Evolutionary conservation across 1,139 yeast genomes (phyloP), one percentile per base, ranked within the genome.

Genomic region (Magnusiomyces ingens): DNA sequence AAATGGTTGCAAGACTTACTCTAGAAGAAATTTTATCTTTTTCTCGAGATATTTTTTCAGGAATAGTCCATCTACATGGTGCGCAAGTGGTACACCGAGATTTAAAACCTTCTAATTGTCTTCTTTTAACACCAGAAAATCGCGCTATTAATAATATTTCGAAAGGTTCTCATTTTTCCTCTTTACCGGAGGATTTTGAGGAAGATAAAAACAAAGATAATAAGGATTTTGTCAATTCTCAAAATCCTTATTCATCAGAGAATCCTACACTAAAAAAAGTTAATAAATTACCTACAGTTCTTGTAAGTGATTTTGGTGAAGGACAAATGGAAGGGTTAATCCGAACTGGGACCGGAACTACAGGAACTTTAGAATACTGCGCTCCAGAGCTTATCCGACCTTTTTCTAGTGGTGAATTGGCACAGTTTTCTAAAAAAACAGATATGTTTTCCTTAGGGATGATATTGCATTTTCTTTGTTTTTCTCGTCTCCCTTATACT

Each of bases 221-320:
- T 4, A 8, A 26, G 32, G 8, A 26, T 26, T 26, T 26, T 5
- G 8, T 26, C 32, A 26, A 26, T 8, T 26, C 32, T 8, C 32
- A 26, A 26, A 26, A 26, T 8, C 8, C 32, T 5, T 26, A 26
- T 8, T 8, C 32, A 8, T 26, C 32, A 8, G 32, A 26, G 8
- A 26, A 26, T 26, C 32, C 4, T 26, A 5, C 32, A 26, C 8
- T 26, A 26, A 26, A 26, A 26, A 26, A 26, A 26, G 8, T 26
- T 4, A 26, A 26, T 26, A 26, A 26, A 21, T 70, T 84, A 5
- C 96, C 96, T 0, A 78, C 77, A 21, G 79, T 87, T 0, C 74
- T 88, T 18, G 93, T 90, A 11, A 84, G 95, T 41, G 96, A 90
- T 69, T 85, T 90, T 67, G 96, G 97, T 1, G 96, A 90, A 66